Percentiles rank a stretch among this genome's conserved stretches.
Evolutionary conservation across 768 basidiomycete genomes (phyloP).

Genomic region (Trametes cingulata): DNA sequence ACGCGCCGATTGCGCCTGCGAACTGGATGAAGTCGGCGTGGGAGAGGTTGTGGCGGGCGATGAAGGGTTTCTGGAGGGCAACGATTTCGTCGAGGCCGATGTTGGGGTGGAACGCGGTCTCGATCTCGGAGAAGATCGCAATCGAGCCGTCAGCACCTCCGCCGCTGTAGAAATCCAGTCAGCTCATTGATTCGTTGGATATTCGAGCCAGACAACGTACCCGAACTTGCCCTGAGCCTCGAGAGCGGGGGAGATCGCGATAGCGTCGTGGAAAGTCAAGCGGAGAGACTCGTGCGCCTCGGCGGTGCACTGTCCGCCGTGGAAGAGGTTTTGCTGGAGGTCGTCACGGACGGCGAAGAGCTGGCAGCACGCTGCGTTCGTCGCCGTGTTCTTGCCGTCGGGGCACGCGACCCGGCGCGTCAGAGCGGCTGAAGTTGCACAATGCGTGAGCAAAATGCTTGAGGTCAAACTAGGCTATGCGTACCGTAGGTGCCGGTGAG

Average conservation of each 20-base stretch:
- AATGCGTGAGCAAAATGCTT: neutral
- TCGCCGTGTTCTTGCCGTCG: constrained; percentile 1
- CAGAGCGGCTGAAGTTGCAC: neutral
- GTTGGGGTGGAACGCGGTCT: too few relatives aligned
- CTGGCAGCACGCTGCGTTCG: constrained; percentile 4
- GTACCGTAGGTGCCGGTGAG: neutral
- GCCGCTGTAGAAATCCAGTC: too few relatives aligned
- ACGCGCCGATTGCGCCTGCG: constrained; percentile 28
- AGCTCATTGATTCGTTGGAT: too few relatives aligned
- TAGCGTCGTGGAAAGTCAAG: too few relatives aligned
- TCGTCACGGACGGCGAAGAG: too few relatives aligned
- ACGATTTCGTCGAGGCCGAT: too few relatives aligned
- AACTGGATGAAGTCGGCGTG: constrained; percentile 24
- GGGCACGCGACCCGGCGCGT: constrained; percentile 18
- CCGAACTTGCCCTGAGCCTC: constrained; percentile 1
- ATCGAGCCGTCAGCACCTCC: too few relatives aligned
- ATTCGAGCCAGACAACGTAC: neutral
- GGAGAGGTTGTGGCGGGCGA: neutral
- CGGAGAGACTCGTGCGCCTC: constrained; percentile 31
- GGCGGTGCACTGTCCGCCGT: constrained; percentile 33
- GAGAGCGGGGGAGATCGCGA: too few relatives aligned
- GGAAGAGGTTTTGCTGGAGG: constrained; percentile 34
- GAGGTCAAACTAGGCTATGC: neutral
- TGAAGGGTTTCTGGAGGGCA: neutral
- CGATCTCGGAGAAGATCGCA: too few relatives aligned